Evolutionary conservation across 371 early-diverging fungal species (phyloP).

Genomic region (Parasitella parasitica): DNA sequence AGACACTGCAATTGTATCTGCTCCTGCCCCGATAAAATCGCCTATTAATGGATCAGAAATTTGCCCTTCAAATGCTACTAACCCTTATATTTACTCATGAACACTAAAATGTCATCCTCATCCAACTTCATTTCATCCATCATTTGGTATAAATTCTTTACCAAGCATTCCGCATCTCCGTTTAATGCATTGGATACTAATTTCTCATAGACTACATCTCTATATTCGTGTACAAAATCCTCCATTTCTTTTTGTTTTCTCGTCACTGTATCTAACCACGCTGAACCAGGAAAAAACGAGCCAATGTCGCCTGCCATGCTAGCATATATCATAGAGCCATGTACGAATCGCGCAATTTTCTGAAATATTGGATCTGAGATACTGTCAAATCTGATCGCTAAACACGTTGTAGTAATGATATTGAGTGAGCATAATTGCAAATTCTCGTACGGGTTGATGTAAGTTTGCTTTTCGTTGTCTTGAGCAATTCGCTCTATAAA

Average conservation of each 20-base stretch:
- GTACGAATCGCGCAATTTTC: not conserved
- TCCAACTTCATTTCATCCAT: conserved; percentile 24
- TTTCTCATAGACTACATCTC: not conserved
- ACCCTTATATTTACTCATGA: conserved; percentile 4
- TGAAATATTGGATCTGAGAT: conserved; percentile 9
- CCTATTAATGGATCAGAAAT: conserved; percentile 19
- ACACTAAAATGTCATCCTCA: conserved; percentile 1
- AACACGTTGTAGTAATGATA: not conserved
- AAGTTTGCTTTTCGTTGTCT: not conserved
- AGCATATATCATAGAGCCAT: not conserved
- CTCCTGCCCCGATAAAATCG: conserved; percentile 18
- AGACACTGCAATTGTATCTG: conserved; percentile 16
- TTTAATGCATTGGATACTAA: conserved; percentile 2
- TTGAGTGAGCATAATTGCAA: conserved; percentile 8
- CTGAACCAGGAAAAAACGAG: conserved; percentile 4
- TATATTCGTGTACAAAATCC: not conserved
- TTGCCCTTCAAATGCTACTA: not conserved
- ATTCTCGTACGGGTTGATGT: conserved; percentile 3
- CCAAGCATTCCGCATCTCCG: conserved; percentile 15
- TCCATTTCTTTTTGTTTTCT: conserved; percentile 1
- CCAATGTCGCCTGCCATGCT: conserved; percentile 6
- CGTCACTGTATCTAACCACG: not conserved
- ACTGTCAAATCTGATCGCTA: not conserved
- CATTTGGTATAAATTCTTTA: conserved; percentile 14
- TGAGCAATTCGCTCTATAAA: not conserved